These are phyloP conservation scores for Paraphoma sp. DNA, from an alignment of 2,329 filamentous ascomycete genomes.

Conservation along the genomic window DNA sequence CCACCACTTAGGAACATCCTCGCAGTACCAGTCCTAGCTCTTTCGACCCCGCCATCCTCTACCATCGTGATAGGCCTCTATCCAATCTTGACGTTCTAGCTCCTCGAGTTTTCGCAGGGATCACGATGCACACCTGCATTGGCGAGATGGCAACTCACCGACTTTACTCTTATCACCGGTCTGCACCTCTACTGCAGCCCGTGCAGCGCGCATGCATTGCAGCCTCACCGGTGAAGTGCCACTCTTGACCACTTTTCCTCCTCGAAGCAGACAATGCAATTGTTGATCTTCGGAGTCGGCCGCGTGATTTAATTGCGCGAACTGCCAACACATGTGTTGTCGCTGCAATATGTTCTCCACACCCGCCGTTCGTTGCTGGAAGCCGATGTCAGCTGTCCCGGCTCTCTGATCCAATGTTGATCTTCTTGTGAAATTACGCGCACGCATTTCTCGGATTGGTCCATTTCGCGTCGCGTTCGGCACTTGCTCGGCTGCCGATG, in stretches of 20 bases:
- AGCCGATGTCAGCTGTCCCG: background rate
- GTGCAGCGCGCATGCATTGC: constrained; percentile 26
- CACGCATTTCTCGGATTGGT: background rate
- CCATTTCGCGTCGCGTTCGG: background rate
- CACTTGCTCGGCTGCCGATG: constrained; percentile 2
- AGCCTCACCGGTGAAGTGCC: constrained; percentile 34
- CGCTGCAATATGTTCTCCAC: background rate
- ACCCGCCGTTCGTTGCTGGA: no score
- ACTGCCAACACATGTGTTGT: background rate
- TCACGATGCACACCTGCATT: constrained; percentile 11
- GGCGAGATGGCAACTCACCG: constrained; percentile 28
- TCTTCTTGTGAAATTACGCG: background rate
- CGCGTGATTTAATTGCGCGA: constrained; percentile 1
- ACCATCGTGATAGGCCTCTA: background rate
- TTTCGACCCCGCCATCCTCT: constrained; percentile 1
- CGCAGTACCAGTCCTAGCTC: background rate
- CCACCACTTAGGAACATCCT: constrained; percentile 1
- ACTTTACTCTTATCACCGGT: constrained; percentile 26
- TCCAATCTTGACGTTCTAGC: background rate
- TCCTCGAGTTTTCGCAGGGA: constrained; percentile 2
- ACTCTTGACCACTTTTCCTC: background rate
- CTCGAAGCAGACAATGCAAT: background rate
- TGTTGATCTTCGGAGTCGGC: constrained; percentile 5
- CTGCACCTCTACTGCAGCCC: constrained; percentile 15
- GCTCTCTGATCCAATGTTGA: background rate